phyloP scores from a whole-genome alignment of 2,329 filamentous ascomycete species.

The Colletotrichum sojae region DNA sequence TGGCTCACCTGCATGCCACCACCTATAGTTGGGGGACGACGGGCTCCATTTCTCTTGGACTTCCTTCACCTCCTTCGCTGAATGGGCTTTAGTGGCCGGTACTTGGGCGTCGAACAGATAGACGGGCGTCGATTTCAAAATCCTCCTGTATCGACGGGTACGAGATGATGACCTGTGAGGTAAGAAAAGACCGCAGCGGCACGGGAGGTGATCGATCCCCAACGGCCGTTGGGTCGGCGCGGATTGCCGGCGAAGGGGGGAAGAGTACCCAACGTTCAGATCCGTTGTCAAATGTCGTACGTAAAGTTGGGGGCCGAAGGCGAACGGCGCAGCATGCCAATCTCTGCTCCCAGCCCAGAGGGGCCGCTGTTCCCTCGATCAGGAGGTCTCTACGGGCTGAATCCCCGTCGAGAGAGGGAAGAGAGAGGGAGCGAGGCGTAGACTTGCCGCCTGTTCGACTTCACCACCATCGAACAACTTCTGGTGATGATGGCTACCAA shows the following conservation, averaged over 20 bases:
- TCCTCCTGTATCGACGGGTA: background rate
- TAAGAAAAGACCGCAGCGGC: background rate
- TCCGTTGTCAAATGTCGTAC: slow-evolving; percentile 12
- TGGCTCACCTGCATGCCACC: slow-evolving; percentile 19
- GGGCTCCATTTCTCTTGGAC: background rate
- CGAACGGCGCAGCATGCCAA: slow-evolving; percentile 1
- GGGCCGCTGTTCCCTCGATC: background rate
- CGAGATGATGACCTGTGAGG: background rate
- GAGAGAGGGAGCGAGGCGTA: no score
- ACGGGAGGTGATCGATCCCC: background rate
- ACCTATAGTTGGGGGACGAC: background rate
- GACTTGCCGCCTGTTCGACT: no score
- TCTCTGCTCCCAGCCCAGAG: background rate
- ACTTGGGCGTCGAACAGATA: no score
- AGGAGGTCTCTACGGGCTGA: no score
- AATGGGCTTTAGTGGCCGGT: no score
- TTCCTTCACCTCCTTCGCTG: no score
- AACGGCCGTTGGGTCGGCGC: slow-evolving; percentile 33
- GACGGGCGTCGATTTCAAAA: background rate
- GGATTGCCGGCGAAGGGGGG: slow-evolving; percentile 16
- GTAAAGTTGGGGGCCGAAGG: slow-evolving; percentile 13
- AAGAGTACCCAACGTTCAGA: slow-evolving; percentile 4
- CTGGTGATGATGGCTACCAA: no score
- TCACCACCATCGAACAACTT: no score
- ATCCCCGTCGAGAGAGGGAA: no score